These are phyloP conservation scores for Pseudocercospora musae DNA, from an alignment of 2,329 filamentous ascomycete species.

Conservation along the genomic window DNA sequence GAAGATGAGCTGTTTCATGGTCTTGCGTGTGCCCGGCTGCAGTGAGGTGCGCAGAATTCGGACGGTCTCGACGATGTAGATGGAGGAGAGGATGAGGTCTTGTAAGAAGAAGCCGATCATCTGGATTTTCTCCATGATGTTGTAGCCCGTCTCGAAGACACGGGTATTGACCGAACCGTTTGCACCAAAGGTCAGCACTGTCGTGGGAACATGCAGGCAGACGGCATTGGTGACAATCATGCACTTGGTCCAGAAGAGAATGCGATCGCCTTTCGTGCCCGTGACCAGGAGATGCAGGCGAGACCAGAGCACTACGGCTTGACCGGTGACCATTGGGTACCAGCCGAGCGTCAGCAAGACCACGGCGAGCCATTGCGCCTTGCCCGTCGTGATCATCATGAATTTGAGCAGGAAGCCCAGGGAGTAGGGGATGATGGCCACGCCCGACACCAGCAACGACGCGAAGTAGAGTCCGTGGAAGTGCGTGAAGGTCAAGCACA, in stretches of 20 bases:
- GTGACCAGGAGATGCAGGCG: conserved; percentile 57
- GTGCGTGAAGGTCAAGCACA: conserved; percentile 48
- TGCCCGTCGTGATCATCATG: conserved; percentile 37
- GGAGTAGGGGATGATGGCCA: conserved; percentile 47
- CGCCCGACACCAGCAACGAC: conserved; percentile 44
- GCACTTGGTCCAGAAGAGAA: conserved; percentile 50
- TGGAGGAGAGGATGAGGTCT: conserved; percentile 34
- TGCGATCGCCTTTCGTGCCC: conserved; percentile 42
- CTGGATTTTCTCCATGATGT: conserved; percentile 46
- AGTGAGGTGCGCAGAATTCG: conserved; percentile 22
- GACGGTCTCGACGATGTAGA: conserved; percentile 33
- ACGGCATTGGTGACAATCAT: conserved; percentile 59
- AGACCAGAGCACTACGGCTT: conserved; percentile 55
- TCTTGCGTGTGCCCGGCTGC: conserved; percentile 21
- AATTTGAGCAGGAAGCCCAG: conserved; percentile 49
- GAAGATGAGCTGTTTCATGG: conserved; percentile 37
- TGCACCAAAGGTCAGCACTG: conserved; percentile 54
- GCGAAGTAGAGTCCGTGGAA: conserved; percentile 51
- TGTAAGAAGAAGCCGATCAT: conserved; percentile 45
- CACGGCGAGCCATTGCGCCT: conserved; percentile 22
- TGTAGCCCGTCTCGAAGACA: conserved; percentile 39
- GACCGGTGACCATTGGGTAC: conserved; percentile 59
- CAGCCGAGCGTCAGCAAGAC: conserved; percentile 49
- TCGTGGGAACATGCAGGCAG: conserved; percentile 53
- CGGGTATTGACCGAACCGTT: conserved; percentile 36